phyloP scores from a whole-genome alignment of 352 stramenopile genomes.

The Elongisporangium undulatum region DNA sequence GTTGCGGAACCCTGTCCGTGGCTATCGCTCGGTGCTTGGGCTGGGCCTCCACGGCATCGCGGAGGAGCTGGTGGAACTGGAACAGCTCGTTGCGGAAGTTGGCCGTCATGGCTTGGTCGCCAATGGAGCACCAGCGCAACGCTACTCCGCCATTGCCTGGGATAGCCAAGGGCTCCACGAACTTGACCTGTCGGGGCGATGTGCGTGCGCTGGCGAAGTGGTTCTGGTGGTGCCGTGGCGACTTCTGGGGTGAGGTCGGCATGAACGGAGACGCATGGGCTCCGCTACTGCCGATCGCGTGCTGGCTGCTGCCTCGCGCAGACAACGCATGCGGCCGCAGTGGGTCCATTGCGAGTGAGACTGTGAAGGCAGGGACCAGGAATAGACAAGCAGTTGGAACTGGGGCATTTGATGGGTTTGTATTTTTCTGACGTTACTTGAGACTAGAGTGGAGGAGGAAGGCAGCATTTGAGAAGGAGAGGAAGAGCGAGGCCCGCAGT shows the following conservation, averaged over 20 bases:
- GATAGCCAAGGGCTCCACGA: constrained; percentile 13
- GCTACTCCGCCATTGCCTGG: too few relatives aligned
- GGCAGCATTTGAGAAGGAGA: neutral
- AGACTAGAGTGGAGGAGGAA: neutral
- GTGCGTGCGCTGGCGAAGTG: constrained; percentile 8
- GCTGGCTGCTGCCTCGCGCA: neutral
- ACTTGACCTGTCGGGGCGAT: constrained; percentile 25
- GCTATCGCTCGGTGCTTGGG: constrained; percentile 1
- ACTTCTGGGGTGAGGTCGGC: constrained; percentile 7
- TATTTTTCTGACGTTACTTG: neutral
- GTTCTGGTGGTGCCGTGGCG: constrained; percentile 4
- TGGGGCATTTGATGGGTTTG: neutral
- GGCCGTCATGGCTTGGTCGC: constrained; percentile 11
- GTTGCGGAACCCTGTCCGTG: neutral
- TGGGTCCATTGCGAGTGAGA: neutral
- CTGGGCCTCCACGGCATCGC: constrained; percentile 25
- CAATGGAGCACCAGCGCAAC: neutral
- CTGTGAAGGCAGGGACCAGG: neutral
- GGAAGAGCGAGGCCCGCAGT: neutral
- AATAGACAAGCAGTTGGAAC: neutral
- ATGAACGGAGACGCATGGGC: neutral
- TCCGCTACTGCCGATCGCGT: too few relatives aligned
- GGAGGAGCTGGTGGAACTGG: constrained; percentile 62
- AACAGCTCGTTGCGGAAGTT: constrained; percentile 61
- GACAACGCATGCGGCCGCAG: neutral